Evolutionary conservation across 768 basidiomycete genomes (phyloP), one percentile per base, ranked within the genome.

Genomic region (Strobilomyces echinocephalus): DNA sequence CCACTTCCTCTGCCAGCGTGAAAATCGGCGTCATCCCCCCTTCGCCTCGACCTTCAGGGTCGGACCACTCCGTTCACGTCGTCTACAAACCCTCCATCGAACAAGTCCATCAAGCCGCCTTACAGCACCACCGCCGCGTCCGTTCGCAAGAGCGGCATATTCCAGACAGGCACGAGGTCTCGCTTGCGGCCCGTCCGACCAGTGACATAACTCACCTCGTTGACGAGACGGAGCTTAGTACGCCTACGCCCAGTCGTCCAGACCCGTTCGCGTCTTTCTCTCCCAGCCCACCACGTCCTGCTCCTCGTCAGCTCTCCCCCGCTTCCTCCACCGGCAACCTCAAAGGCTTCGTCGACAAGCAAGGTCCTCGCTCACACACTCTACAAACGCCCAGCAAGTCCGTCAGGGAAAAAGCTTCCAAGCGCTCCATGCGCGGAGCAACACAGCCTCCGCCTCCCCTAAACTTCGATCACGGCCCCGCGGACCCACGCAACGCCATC

Each of bases 271-370:
- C 61, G 0, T 35, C 55, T 0, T 50, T 34, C 49, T 46, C 59
- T 10, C 20, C 50, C 8, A 33, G n/a, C 16, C 59, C 68, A 15
- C 55, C 63, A 1, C 3, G 26, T 18, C 5, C 49, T 3, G 49
- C 62, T 21, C 20, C 55, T 14, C 68, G 51, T 11, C 65, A 63
- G 28, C 64, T 69, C 21, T 55, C 69, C 5, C 69, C 69, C 6
- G 68, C 69, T 0, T 69, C 68, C 2, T 69, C 68, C 6, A 64
- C 68, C 2, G 68, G 65, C 1, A 69, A 69, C 55, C 59, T 69
- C 49, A 69, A 36, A 46, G 60, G 57, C 24, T 59, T 63, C 18
- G 49, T 71, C 36, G 65, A 65, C 51, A 67, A 57, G 43, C 65
- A 57, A 16, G 21, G 10, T 1, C 1, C 38, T 0, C 62, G 49